These are phyloP conservation scores for Xylaria sp. DNA, from an alignment of 495 filamentous ascomycete species.

Conservation along the genomic window DNA sequence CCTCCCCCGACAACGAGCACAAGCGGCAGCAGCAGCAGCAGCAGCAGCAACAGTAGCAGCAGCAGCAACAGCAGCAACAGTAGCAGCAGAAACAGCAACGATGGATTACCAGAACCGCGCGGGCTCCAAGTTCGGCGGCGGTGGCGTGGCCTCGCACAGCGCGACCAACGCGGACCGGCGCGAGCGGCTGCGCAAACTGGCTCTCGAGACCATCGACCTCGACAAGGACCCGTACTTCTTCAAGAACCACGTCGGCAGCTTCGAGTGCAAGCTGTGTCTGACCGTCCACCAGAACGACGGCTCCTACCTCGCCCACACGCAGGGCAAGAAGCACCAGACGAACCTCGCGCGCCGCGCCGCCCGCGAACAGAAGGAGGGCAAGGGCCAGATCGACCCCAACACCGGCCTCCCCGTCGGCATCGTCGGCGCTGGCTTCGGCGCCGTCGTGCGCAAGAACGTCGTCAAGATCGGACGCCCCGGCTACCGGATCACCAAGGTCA, in stretches of 20 bases:
- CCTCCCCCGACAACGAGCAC: not conserved
- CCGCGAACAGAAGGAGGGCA: constrained; percentile 88
- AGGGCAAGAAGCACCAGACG: constrained; percentile 98
- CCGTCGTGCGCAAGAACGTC: constrained; percentile 77
- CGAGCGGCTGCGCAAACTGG: constrained; percentile 96
- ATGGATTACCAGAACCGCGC: constrained; percentile 88
- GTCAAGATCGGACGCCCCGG: constrained; percentile 97
- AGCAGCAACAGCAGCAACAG: not conserved
- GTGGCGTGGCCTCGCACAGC: constrained; percentile 91
- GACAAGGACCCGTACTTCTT: constrained; percentile 99
- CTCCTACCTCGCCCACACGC: constrained; percentile 98
- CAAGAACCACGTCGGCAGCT: constrained; percentile 98
- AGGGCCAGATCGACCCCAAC: constrained; percentile 72
- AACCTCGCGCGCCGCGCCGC: constrained; percentile 97
- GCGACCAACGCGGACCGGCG: constrained; percentile 96
- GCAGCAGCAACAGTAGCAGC: not conserved
- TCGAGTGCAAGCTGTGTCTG: constrained; percentile 96
- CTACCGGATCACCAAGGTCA: constrained; percentile 96
- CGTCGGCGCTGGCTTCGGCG: constrained; percentile 71
- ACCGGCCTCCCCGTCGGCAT: constrained; percentile 79
- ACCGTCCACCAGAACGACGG: constrained; percentile 99
- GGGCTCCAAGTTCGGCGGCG: constrained; percentile 97
- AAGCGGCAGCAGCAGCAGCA: not conserved
- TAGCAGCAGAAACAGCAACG: not conserved
- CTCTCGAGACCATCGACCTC: constrained; percentile 97